Percentiles rank a stretch among this genome's conserved stretches.
Conservation (phyloP, 495 filamentous ascomycete species). For the Xylaria acuta region DNA sequence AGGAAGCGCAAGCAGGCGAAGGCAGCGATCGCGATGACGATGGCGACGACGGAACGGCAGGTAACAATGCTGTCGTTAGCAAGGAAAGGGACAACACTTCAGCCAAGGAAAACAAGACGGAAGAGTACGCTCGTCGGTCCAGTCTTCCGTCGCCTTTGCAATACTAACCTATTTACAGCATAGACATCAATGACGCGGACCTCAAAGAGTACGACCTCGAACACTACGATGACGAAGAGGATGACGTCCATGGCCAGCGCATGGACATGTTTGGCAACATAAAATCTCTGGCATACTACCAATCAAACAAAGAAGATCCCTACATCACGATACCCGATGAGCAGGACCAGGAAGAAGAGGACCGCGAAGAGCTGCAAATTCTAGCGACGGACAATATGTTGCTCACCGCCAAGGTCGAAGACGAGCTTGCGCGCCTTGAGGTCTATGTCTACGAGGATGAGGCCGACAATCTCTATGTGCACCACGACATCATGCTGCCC, state of each 20-base stretch:
- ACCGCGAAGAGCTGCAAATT: conserved; percentile 93
- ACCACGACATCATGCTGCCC: conserved; percentile 99
- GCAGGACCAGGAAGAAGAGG: conserved; percentile 78
- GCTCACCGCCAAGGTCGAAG: conserved; percentile 90
- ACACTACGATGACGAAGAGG: conserved; percentile 84
- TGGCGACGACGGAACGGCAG: conserved; percentile 29
- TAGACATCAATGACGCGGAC: conserved; percentile 75
- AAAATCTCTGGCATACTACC: conserved; percentile 89
- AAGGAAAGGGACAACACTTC: conserved; percentile 38
- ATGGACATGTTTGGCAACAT: conserved; percentile 96
- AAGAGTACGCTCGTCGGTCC: conserved; percentile 42
- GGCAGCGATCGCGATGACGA: conserved; percentile 34
- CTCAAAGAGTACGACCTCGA: conserved; percentile 95
- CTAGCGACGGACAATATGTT: conserved; percentile 90
- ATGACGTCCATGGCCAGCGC: conserved; percentile 66
- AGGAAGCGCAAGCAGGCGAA: conserved; percentile 61
- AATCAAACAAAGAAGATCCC: conserved; percentile 90
- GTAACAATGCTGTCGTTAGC: conserved; percentile 27
- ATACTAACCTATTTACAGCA: conserved; percentile 34
- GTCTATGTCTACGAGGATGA: conserved; percentile 96
- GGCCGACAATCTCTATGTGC: conserved; percentile 95
- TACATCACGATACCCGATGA: conserved; percentile 87
- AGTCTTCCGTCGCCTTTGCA: background rate
- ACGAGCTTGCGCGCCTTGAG: conserved; percentile 95
- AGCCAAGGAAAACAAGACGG: conserved; percentile 37